phyloP scores from a whole-genome alignment of 2,329 filamentous ascomycete species.

The Penicillium sp. region DNA sequence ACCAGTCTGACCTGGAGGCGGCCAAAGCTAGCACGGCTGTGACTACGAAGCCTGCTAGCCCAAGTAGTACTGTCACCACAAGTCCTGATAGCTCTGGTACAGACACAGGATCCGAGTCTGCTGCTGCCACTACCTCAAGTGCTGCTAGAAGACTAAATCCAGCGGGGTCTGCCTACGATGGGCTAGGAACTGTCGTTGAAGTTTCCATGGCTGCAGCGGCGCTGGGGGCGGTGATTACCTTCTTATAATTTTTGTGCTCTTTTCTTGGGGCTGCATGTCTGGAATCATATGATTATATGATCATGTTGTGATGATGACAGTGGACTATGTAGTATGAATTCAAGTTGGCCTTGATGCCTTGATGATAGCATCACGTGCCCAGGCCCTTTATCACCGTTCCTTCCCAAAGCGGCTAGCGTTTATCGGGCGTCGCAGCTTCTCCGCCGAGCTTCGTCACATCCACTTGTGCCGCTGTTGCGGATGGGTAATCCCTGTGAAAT shows the following conservation, averaged over 20 bases:
- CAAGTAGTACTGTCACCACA: no score
- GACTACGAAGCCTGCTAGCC: not conserved
- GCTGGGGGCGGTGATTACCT: not conserved
- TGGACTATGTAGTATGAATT: not conserved
- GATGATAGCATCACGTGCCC: not conserved
- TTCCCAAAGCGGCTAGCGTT: slow-evolving; percentile 23
- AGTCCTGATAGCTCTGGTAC: not conserved
- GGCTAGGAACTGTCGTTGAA: not conserved
- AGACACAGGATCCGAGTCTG: not conserved
- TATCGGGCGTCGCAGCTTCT: slow-evolving; percentile 24
- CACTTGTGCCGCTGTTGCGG: slow-evolving; percentile 6
- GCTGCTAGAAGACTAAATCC: not conserved
- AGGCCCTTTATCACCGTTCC: not conserved
- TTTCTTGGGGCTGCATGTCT: not conserved
- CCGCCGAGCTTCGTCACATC: slow-evolving; percentile 27
- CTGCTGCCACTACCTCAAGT: not conserved
- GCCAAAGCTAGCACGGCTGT: not conserved
- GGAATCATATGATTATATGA: not conserved
- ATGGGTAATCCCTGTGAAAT: slow-evolving; percentile 8
- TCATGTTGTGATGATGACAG: not conserved
- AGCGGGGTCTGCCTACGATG: not conserved
- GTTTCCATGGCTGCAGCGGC: not conserved
- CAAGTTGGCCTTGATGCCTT: not conserved
- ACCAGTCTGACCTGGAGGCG: not conserved
- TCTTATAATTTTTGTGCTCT: not conserved